Evolutionary conservation across 768 basidiomycete genomes (phyloP).

Genomic region (Amanita inopinata): DNA sequence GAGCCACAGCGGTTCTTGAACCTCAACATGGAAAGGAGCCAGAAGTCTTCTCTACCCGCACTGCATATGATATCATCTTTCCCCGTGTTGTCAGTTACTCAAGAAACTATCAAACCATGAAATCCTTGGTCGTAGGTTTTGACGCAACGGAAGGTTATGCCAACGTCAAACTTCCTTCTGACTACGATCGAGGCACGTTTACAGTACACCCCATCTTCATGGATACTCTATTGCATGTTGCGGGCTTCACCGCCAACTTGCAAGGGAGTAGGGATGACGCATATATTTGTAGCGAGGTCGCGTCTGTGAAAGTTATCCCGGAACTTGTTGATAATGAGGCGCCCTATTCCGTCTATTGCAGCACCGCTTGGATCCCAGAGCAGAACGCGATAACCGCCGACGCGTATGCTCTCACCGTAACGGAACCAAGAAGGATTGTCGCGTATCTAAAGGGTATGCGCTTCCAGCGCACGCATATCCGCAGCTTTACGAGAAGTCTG

Average conservation of each 20-base stretch:
- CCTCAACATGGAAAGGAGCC: slow-evolving; percentile 16
- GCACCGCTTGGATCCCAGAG: slow-evolving; percentile 30
- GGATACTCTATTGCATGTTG: slow-evolving; percentile 59
- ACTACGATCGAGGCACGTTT: slow-evolving; percentile 23
- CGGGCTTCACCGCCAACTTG: slow-evolving; percentile 63
- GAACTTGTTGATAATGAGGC: slow-evolving; percentile 28
- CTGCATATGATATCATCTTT: slow-evolving; percentile 58
- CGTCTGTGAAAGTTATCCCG: slow-evolving; percentile 36
- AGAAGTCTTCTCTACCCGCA: slow-evolving; percentile 46
- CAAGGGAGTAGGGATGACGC: slow-evolving; percentile 39
- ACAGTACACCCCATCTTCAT: slow-evolving; percentile 47
- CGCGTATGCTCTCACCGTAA: slow-evolving; percentile 36
- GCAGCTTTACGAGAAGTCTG: slow-evolving; percentile 32
- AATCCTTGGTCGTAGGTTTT: slow-evolving; percentile 38
- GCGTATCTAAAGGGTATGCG: slow-evolving; percentile 47
- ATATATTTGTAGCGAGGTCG: slow-evolving; percentile 54
- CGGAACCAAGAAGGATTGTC: slow-evolving; percentile 31
- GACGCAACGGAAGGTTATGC: slow-evolving; percentile 45
- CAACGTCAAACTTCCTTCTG: slow-evolving; percentile 29
- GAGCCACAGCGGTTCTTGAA: slow-evolving; percentile 22
- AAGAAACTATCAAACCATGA: slow-evolving; percentile 46
- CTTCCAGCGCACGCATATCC: slow-evolving; percentile 48
- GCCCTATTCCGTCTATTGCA: slow-evolving; percentile 44
- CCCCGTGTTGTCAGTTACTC: slow-evolving; percentile 60
- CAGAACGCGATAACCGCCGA: slow-evolving; percentile 40